Percentiles rank a stretch among this genome's conserved stretches.
Evolutionary conservation across 106 monocot genomes (phyloP).

Genomic region (Acanthochlamys bracteata): DNA sequence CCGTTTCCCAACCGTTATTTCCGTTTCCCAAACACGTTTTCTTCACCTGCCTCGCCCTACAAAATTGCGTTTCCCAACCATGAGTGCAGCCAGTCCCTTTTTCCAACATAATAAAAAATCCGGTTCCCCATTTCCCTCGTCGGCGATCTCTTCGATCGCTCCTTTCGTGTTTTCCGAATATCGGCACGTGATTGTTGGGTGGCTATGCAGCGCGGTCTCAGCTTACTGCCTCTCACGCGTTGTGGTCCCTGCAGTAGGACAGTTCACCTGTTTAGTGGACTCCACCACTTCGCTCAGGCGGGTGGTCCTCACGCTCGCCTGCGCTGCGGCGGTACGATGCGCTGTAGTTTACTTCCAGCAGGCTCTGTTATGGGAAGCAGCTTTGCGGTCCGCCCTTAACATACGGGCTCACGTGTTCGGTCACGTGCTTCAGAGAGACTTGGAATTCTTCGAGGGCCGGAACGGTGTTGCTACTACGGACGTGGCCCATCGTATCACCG

Average conservation of each 20-base stretch:
- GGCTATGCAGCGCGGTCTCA: slow-evolving; percentile 42
- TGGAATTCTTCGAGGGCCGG: slow-evolving; percentile 63
- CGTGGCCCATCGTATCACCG: slow-evolving; percentile 58
- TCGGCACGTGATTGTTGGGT: slow-evolving; percentile 29
- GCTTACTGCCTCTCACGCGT: slow-evolving; percentile 36
- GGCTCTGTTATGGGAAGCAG: slow-evolving; percentile 73
- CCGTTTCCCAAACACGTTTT: no score
- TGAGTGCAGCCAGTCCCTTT: no score
- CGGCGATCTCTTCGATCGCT: slow-evolving; percentile 14
- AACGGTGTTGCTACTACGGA: slow-evolving; percentile 40
- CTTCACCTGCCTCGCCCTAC: no score
- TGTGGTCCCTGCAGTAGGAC: slow-evolving; percentile 18
- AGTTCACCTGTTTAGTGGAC: slow-evolving; percentile 21
- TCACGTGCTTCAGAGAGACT: slow-evolving; percentile 40
- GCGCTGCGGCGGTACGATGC: slow-evolving; percentile 14
- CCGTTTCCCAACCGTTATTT: no score
- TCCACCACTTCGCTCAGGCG: slow-evolving; percentile 1
- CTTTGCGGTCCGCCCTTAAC: slow-evolving; percentile 27
- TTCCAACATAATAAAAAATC: no score
- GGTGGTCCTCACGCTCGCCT: slow-evolving; percentile 25
- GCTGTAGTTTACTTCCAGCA: slow-evolving; percentile 37
- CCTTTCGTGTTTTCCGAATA: slow-evolving; percentile 34
- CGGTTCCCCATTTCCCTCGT: slow-evolving; percentile 1
- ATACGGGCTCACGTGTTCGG: slow-evolving; percentile 50
- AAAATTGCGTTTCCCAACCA: no score